Evolutionary conservation across 1,284 basidiomycete genomes (phyloP), one percentile per base, ranked within the genome.

Genomic region (Lentinula novae-zelandiae): DNA sequence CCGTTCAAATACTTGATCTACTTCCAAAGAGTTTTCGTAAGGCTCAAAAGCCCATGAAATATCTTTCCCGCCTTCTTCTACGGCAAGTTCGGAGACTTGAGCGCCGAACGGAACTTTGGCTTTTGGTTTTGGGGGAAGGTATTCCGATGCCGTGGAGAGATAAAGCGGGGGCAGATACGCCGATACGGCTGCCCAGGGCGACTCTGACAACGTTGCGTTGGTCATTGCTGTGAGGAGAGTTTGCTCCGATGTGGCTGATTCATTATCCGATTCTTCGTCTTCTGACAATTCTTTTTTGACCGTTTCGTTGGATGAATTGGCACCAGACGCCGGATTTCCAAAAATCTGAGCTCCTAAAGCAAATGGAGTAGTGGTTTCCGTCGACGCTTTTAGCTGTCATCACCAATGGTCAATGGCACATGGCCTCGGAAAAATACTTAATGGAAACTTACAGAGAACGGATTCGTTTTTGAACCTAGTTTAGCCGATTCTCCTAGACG

Each of bases 1-100:
- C n/a, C 82, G 79, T 65, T 92, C 86, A 70, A 95, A 95, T 1
- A 89, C 82, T 53, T 83, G 82, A 70, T 95, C 92, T 34, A 90
- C 78, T 36, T 89, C 79, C 58, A 89, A 70, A 38, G 90, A 90
- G 68, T 90, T 85, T 72, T 93, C 92, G 67, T 92, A 95, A 13
- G 80, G 77, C 71, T 95, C 92, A 8, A 82, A 74, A 3, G 76
- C 73, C 89, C 87, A 92, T 1, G 73, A 76, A 6, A 76, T 71
- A 53, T 79, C 78, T 59, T 81, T 83, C 57, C 72, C 27, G 27
- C 27, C 71, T 10, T 64, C 78, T 78, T 34, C 68, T 70, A 42
- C 72, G 73, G 78, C 46, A 15, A 71, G 64, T 58, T 82, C 82
- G 10, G 74, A 72, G 12, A 80, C 67, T 7, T 74, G 71, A 6